Evolutionary conservation across 2,329 filamentous ascomycete species (phyloP), one percentile per base, ranked within the genome.

Genomic region (Erysiphe pulchra): DNA sequence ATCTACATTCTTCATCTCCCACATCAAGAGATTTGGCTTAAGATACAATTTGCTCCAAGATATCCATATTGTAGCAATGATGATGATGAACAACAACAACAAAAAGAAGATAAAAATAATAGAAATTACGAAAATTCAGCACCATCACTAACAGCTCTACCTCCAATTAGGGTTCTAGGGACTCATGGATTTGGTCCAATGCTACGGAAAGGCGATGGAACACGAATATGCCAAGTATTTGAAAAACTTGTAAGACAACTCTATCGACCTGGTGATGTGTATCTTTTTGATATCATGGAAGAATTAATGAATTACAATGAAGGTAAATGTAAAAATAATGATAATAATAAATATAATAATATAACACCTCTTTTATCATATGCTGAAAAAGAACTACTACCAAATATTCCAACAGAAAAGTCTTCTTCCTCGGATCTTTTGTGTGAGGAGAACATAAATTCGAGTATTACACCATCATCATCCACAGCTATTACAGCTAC

Each of bases 211-310:
- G 83, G 86, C 34, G 75, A 80, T 49, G 84, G 83, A 1, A 75
- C 72, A 44, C 66, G 73, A 45, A 71, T 84, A 44, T 67, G 86
- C n/a, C 69, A 71, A 2, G 61, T 81, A 2, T 76, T 90, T 47
- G 67, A 75, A 30, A 66, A 75, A 33, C 75, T 78, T 0, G 62
- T 94, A 31, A 66, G 65, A 1, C 64, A 67, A n/a, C 69, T 81
- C 4, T 93, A 77, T 59, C 67, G 70, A 45, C 70, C 75, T 0
- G 85, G 84, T 0, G 70, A 74, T 45, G 84, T 92, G 18, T 94
- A 86, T 55, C 64, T 98, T 2, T 98, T 86, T 55, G 87, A 94
- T 57, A 70, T 92, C n/a, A 69, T 94, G 34, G 86, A 93, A 55
- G 78, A 81, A 55, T 63, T 80, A 51, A 67, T 63, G 47, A 64